phyloP scores from a whole-genome alignment of 2,329 filamentous ascomycete species.

The Fusarium sp. region DNA sequence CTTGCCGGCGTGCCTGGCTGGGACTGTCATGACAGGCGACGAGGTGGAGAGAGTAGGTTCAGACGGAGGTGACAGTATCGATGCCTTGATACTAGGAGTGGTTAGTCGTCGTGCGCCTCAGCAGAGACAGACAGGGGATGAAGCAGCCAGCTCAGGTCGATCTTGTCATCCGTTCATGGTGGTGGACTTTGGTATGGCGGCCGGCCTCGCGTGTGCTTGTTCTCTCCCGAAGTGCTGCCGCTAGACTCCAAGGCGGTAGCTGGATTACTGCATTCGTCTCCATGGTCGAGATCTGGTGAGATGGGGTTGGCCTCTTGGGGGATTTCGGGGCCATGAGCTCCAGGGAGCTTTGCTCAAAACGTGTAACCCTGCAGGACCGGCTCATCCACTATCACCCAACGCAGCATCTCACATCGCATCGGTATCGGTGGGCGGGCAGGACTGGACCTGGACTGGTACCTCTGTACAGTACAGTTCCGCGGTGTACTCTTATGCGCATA shows the following conservation, averaged over 20 bases:
- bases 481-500: conserved; percentile 18
- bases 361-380: conserved; percentile 43
- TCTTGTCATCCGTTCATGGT: conserved; percentile 2
- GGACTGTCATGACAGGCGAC: background rate
- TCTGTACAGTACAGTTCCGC: background rate
- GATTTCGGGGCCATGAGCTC: conserved; percentile 27
- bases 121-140: conserved; percentile 16
- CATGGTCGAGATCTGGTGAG: conserved; percentile 18
- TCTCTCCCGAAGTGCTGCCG: conserved; percentile 27
- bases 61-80: conserved; percentile 13
- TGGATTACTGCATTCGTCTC: conserved; percentile 29
- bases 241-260: conserved; percentile 16
- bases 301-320: conserved; percentile 22
- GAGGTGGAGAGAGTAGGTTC: conserved; percentile 5
- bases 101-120: conserved; percentile 24
- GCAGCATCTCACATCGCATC: conserved; percentile 36
- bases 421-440: conserved; percentile 6
- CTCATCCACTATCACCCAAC: conserved; percentile 38
- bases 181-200: background rate
- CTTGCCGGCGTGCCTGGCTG: conserved; percentile 3
- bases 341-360: conserved; percentile 38
- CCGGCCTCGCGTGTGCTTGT: conserved; percentile 13
- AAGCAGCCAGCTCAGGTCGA: conserved; percentile 12
- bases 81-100: conserved; percentile 18
- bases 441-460: background rate